Conservation (phyloP, 2,329 filamentous ascomycete genomes). For the Shiraia bambusicola region DNA sequence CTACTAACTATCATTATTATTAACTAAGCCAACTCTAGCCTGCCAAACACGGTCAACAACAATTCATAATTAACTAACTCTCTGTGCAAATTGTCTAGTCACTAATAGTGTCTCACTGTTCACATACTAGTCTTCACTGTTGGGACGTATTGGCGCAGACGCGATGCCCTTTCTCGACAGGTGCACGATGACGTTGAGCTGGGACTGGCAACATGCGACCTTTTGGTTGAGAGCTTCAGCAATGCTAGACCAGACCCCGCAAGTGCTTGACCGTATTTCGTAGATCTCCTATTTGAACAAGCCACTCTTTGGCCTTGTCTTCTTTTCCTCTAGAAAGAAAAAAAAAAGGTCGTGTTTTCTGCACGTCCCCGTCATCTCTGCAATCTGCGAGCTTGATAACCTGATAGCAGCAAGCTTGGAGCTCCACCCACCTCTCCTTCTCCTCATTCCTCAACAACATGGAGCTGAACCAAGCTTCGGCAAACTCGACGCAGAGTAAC, state of each 20-base stretch:
- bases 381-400: constrained; percentile 7
- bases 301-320: constrained; percentile 5
- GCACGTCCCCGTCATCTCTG: constrained; percentile 6
- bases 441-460: constrained; percentile 26
- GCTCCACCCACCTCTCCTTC: constrained; percentile 10
- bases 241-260: constrained; percentile 33
- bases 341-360: constrained; percentile 12
- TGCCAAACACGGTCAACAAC: constrained; percentile 1
- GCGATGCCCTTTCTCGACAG: constrained; percentile 21
- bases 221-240: constrained; percentile 38
- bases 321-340: too few species aligned
- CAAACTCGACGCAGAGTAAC: constrained; percentile 48
- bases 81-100: constrained; percentile 18
- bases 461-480: constrained; percentile 49
- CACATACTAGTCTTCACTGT: constrained; percentile 17
- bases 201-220: constrained; percentile 21
- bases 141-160: constrained; percentile 26
- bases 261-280: constrained; percentile 13
- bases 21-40: background rate
- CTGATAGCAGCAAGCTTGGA: constrained; percentile 19
- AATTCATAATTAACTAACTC: background rate
- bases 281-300: constrained; percentile 10
- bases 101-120: too few species aligned
- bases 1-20: too few species aligned
- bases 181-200: constrained; percentile 38